A percentile compares a stretch with the other conserved stretches of the same genome.
phyloP scores from a whole-genome alignment of 2,329 filamentous ascomycete genomes.

The Ceratocystis cacaofunesta region DNA sequence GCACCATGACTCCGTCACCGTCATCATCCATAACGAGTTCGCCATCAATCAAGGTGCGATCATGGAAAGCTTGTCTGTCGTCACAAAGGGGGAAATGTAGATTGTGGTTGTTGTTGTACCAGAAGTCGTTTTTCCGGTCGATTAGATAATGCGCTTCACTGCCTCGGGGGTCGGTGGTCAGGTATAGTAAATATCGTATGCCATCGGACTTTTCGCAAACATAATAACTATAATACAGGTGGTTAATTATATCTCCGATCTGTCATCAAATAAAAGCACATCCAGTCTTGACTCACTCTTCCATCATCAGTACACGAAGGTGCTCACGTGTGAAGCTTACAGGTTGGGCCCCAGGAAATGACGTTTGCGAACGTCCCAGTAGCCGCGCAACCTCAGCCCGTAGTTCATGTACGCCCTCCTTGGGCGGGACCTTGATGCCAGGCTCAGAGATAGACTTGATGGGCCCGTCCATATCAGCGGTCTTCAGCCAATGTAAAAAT shows the following conservation, averaged over 20 bases:
- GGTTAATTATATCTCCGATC: conserved; percentile 12
- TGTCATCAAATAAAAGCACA: neutral
- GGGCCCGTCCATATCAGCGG: conserved; percentile 20
- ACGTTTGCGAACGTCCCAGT: conserved; percentile 50
- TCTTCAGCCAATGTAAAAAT: neutral
- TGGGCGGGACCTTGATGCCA: conserved; percentile 42
- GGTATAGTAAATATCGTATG: conserved; percentile 86
- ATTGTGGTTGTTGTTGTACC: conserved; percentile 53
- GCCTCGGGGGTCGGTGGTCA: conserved; percentile 47
- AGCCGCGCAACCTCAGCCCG: conserved; percentile 60
- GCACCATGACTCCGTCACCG: conserved; percentile 48
- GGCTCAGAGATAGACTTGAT: conserved; percentile 43
- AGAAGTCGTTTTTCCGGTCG: conserved; percentile 96
- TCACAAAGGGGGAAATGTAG: conserved; percentile 68
- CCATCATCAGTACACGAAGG: conserved; percentile 60
- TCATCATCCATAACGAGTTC: conserved; percentile 81
- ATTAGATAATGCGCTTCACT: conserved; percentile 76
- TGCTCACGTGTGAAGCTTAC: conserved; percentile 80
- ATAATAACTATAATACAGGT: conserved; percentile 50
- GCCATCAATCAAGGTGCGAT: conserved; percentile 72
- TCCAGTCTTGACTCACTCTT: conserved; percentile 42
- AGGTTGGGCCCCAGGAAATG: conserved; percentile 84
- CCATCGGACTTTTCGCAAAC: conserved; percentile 98
- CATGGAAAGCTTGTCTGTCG: conserved; percentile 55
- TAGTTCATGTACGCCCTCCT: conserved; percentile 45